Conservation (phyloP, 2,329 filamentous ascomycete species). For the Diaporthe citriasiana region DNA sequence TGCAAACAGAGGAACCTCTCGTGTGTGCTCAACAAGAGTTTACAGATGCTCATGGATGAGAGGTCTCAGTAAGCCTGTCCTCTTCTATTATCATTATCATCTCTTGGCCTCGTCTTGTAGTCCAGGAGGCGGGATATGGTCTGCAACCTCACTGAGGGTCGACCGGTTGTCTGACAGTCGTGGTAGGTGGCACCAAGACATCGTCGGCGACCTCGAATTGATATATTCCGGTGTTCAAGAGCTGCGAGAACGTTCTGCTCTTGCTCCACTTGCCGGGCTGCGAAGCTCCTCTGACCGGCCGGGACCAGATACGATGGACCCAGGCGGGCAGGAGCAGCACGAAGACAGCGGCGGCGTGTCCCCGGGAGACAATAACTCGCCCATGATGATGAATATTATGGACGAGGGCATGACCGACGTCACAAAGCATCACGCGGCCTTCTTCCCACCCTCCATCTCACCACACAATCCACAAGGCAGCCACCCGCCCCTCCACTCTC, state of each 20-base stretch:
- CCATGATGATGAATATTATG: conserved; percentile 46
- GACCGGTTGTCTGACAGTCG: not conserved
- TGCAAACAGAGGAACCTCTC: conserved; percentile 54
- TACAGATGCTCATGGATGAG: conserved; percentile 59
- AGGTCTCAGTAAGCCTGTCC: conserved; percentile 52
- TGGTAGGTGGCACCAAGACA: conserved; percentile 14
- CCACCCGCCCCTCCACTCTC: conserved; percentile 5
- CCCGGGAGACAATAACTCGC: conserved; percentile 44
- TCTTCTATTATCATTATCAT: not conserved
- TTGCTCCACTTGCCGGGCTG: conserved; percentile 42
- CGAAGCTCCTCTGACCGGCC: conserved; percentile 42
- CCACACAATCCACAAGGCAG: conserved; percentile 51
- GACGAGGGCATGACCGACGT: conserved; percentile 55
- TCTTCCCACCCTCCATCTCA: conserved; percentile 21
- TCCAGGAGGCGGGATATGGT: not conserved
- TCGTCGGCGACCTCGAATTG: conserved; percentile 45
- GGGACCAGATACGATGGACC: conserved; percentile 18
- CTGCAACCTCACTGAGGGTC: not conserved
- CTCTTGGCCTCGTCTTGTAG: not conserved
- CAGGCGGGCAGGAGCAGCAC: conserved; percentile 29
- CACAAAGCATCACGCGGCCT: conserved; percentile 49
- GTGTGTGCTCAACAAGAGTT: conserved; percentile 57
- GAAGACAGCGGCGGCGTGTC: conserved; percentile 44
- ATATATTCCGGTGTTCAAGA: conserved; percentile 44
- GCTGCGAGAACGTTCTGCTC: conserved; percentile 43